Evolutionary conservation across 2,329 filamentous ascomycete genomes (phyloP).

Genomic region (Periconia digitata): DNA sequence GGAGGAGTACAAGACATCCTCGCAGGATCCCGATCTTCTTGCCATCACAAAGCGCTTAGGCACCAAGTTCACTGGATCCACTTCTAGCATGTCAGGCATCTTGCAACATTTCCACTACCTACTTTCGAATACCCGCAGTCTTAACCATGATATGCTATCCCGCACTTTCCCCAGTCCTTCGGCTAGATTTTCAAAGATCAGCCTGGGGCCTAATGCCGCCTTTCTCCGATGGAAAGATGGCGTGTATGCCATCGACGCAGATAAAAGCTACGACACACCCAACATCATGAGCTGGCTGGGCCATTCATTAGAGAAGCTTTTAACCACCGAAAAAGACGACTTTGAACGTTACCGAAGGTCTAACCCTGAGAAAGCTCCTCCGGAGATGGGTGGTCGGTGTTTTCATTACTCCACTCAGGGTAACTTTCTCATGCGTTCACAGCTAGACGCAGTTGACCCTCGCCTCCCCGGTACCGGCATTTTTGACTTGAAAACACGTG

Average conservation of each 20-base stretch:
- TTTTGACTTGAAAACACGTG: conserved; percentile 95
- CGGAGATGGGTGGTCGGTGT: conserved; percentile 61
- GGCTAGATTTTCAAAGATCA: conserved; percentile 70
- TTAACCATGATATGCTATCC: conserved; percentile 70
- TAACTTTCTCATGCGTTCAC: conserved; percentile 91
- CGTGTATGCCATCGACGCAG: conserved; percentile 90
- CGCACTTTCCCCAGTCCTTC: conserved; percentile 63
- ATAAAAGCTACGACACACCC: conserved; percentile 84
- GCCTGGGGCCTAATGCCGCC: conserved; percentile 70
- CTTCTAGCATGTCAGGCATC: conserved; percentile 90
- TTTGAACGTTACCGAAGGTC: conserved; percentile 76
- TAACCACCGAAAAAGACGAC: conserved; percentile 78
- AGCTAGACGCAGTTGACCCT: conserved; percentile 86
- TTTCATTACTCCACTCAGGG: conserved; percentile 87
- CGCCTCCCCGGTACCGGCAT: conserved; percentile 87
- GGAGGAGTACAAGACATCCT: conserved; percentile 88
- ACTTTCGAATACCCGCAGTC: conserved; percentile 76
- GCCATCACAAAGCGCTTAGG: conserved; percentile 64
- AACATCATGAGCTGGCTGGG: conserved; percentile 90
- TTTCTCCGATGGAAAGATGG: conserved; percentile 84
- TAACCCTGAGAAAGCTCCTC: conserved; percentile 64
- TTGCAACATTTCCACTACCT: conserved; percentile 92
- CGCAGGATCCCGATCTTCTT: conserved; percentile 74
- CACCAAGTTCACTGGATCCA: conserved; percentile 89
- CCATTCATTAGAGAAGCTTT: conserved; percentile 93